Evolutionary conservation across 2,329 filamentous ascomycete species (phyloP).

Genomic region (Alternaria hordeiaustralica): DNA sequence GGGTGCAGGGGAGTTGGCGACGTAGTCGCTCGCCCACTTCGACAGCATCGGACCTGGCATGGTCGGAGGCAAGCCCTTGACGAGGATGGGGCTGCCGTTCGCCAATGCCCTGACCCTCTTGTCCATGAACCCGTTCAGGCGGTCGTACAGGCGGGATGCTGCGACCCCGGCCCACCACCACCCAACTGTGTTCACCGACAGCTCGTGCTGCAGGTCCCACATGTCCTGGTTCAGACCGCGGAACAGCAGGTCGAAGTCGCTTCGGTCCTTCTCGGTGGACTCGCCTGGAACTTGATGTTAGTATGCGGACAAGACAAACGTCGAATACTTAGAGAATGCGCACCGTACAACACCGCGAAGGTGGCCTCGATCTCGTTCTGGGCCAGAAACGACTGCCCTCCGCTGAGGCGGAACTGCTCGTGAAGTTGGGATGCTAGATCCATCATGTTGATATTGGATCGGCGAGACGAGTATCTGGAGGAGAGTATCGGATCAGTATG

Average conservation of each 20-base stretch:
- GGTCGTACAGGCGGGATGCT: not conserved
- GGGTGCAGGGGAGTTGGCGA: not conserved
- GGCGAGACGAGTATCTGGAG: not conserved
- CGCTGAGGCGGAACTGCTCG: not conserved
- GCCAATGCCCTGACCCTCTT: not conserved
- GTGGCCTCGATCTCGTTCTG: not conserved
- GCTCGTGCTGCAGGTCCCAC: not conserved
- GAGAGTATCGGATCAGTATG: not conserved
- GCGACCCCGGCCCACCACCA: not conserved
- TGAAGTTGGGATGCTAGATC: not conserved
- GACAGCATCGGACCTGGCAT: not conserved
- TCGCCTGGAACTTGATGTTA: not conserved
- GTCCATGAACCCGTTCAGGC: not conserved
- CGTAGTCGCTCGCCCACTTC: not conserved
- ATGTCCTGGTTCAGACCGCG: not conserved
- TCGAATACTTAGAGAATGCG: not conserved
- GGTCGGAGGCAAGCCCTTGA: not conserved
- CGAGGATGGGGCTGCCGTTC: not conserved
- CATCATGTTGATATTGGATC: not conserved
- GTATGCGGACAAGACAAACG: not conserved
- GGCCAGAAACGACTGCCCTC: not conserved
- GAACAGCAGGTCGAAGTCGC: not conserved
- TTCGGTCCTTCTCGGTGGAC: not conserved
- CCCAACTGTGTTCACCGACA: not conserved
- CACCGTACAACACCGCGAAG: not conserved